A percentile compares a stretch with the other conserved stretches of the same genome.
These are phyloP conservation scores for Gillenia trifoliata DNA, from an alignment of 306 rosid species.

Conservation along the genomic window DNA sequence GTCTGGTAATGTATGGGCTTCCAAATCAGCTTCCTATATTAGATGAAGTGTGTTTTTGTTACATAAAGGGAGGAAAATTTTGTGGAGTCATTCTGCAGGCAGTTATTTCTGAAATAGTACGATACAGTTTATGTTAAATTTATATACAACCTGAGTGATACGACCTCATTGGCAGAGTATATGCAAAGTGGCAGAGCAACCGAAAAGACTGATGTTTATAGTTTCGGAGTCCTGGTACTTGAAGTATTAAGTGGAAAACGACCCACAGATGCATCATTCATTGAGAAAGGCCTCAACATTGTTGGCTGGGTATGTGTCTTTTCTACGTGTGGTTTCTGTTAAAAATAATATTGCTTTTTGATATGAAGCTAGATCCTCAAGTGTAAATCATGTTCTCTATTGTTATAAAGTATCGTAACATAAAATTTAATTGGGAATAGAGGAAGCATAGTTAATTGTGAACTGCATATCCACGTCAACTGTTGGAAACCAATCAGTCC, in stretches of 20 bases:
- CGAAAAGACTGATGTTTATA: constrained; percentile 90
- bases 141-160: constrained; percentile 2
- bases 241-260: constrained; percentile 96
- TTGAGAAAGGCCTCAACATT: constrained; percentile 93
- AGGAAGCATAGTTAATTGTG: not conserved
- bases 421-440: not conserved
- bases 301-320: constrained; percentile 91
- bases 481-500: not conserved
- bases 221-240: constrained; percentile 91
- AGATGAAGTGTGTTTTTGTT: not conserved
- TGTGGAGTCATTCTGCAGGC: not conserved
- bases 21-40: not conserved
- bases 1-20: not conserved
- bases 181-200: constrained; percentile 99
- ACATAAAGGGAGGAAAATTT: not conserved
- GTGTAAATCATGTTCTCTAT: not conserved
- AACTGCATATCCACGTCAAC: not conserved
- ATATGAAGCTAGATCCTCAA: constrained; percentile 1
- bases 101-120: not conserved
- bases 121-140: not conserved
- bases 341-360: not conserved
- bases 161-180: constrained; percentile 59
- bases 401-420: too few species aligned
- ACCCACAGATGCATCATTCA: constrained; percentile 91
- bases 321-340: not conserved